Base-by-base conservation (phyloP, 1,284 basidiomycete genomes). In the Cutaneotrichosporon spelunceum region DNA sequence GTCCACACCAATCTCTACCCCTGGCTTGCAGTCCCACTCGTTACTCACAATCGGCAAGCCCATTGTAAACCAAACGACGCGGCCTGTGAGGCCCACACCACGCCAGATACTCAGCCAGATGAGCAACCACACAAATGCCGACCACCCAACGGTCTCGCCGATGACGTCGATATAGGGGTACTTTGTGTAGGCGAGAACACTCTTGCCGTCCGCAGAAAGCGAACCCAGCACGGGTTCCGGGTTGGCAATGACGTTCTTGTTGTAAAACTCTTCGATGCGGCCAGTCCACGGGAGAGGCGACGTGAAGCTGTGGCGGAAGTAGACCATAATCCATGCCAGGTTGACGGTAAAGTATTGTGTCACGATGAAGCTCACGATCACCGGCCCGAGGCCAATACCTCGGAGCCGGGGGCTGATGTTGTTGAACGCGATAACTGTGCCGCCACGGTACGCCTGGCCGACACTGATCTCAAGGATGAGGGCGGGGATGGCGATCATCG, bases 21-120 rank as follows among this genome's bases (percentile, higher is more conserved):
- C n/a, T n/a, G n/a, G n/a, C n/a, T n/a, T n/a, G n/a, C n/a, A n/a
- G n/a, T n/a, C n/a, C 13, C 19, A 16, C 39, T n/a, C 19, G 19
- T 39, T 14, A 42, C 39, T 42, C 45, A 68, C 63, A n/a, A 69
- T 69, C n/a, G 68, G 68, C 13, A 69, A 61, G 16, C 68, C 68
- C 68, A 69, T 69, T 10, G 66, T 62, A 36, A 69, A 69, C 61
- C 67, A 69, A 13, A 69, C 68, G 27, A 70, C 67, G 36, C 68
- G 58, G 21, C 65, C 67, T 0, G 66, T 67, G 36, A 66, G 54
- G 30, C 67, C 68, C 14, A 68, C 68, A 8, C 67, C 65, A 11
- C 64, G 58, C 44, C 67, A 61, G 62, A 70, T 67, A 27, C 62
- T 66, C 26, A 57, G 33, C 60, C 60, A 61, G 34, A 61, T 61